These are phyloP conservation scores for Pugionium cornutum DNA, from an alignment of 345 rosid genomes.

Conservation along the genomic window DNA sequence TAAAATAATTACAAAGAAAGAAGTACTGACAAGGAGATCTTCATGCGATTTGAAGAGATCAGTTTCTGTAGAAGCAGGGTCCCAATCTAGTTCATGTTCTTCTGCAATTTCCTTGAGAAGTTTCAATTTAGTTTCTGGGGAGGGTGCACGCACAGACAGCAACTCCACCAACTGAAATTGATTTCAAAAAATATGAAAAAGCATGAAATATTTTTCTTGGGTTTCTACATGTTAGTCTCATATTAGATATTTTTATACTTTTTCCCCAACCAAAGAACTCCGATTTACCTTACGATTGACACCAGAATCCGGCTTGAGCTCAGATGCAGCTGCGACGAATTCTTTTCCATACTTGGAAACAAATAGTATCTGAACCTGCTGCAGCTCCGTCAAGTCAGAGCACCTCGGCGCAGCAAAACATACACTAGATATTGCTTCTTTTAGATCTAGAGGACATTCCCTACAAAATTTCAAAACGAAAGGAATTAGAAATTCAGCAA, in stretches of 20 bases:
- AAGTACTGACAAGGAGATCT: constrained; percentile 76
- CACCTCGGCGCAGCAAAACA: constrained; percentile 99
- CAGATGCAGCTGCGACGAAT: constrained; percentile 88
- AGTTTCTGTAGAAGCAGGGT: constrained; percentile 80
- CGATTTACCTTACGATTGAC: constrained; percentile 85
- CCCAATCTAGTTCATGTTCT: constrained; percentile 94
- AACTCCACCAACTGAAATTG: constrained; percentile 76
- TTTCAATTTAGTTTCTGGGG: constrained; percentile 71
- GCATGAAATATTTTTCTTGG: too few species aligned
- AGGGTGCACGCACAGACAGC: constrained; percentile 85
- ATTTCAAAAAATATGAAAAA: background rate
- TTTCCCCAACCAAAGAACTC: background rate
- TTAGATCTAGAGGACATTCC: constrained; percentile 95
- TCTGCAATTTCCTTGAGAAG: constrained; percentile 94
- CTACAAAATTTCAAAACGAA: constrained; percentile 38
- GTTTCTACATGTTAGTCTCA: background rate
- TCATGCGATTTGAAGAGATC: constrained; percentile 81
- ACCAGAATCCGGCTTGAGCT: constrained; percentile 93
- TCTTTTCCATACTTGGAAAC: constrained; percentile 84
- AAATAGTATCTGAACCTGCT: constrained; percentile 86
- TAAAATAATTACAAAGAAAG: background rate
- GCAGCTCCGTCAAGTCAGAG: constrained; percentile 87
- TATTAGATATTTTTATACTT: background rate
- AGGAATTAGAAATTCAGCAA: constrained; percentile 1
- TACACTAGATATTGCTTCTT: constrained; percentile 90